phyloP scores from a whole-genome alignment of 768 basidiomycete species.

The Megacollybia marginata region DNA sequence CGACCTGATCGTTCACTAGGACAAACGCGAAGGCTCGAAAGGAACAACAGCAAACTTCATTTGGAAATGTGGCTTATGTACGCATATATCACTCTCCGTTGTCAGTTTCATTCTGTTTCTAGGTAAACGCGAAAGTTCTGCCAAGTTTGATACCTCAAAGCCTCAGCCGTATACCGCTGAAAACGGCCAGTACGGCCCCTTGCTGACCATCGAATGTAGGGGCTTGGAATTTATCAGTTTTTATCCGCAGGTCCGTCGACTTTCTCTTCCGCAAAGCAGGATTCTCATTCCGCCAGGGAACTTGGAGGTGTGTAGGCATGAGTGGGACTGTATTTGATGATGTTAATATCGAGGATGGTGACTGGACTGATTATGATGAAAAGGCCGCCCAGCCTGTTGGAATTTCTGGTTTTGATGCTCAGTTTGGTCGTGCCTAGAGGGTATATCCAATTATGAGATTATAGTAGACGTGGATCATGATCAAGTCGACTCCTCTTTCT shows the following conservation, averaged over 20 bases:
- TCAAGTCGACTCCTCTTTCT: background rate
- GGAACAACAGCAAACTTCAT: constrained; percentile 70
- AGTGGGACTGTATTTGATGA: constrained; percentile 49
- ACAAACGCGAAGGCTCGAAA: constrained; percentile 39
- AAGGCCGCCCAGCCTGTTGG: constrained; percentile 68
- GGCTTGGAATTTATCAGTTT: constrained; percentile 80
- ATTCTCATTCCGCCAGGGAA: constrained; percentile 40
- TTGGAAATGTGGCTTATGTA: constrained; percentile 70
- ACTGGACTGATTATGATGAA: constrained; percentile 91
- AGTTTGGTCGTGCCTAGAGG: constrained; percentile 57
- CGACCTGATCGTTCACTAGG: background rate
- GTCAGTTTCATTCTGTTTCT: background rate
- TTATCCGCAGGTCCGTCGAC: constrained; percentile 52
- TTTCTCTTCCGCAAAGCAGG: background rate
- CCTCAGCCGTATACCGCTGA: constrained; percentile 53
- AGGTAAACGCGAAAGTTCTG: constrained; percentile 76
- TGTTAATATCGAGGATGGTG: constrained; percentile 56
- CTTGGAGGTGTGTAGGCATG: constrained; percentile 70
- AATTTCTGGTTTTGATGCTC: constrained; percentile 57
- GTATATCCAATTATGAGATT: background rate
- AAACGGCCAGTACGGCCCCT: constrained; percentile 52
- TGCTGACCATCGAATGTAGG: constrained; percentile 76
- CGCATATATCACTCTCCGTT: constrained; percentile 3
- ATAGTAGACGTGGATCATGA: too few relatives aligned
- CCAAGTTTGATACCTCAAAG: constrained; percentile 60